Base-by-base conservation (phyloP, 2,329 filamentous ascomycete species). In the Fusarium setosum region DNA sequence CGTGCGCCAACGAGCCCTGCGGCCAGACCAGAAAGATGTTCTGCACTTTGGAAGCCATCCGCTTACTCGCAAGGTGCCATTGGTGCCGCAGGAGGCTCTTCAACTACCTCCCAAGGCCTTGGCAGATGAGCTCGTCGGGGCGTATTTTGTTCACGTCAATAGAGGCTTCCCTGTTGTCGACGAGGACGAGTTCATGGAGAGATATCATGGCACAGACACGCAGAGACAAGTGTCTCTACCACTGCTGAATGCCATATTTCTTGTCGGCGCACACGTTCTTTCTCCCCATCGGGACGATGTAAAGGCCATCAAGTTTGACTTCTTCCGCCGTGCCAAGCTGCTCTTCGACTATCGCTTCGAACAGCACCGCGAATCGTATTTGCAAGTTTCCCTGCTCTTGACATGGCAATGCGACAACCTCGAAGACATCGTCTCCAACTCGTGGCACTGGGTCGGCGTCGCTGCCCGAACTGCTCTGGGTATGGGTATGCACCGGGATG, bases 391-490 rank as follows among this genome's bases (percentile, higher is more conserved):
- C 3, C 73, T 87, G 20, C 77, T 87, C 2, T 67, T 87, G 51
- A 86, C 84, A 3, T 87, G 85, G 85, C 82, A 86, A 63, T 82
- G 83, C 2, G 83, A 87, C 47, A 80, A 82, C 13, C 82, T 84
- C 21, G 85, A 87, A 63, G 84, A 86, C 69, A 81, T 86, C 7
- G 76, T 83, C 5, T 82, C 83, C 35, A 86, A 87, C 64, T 80
- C 82, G 15, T 85, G 78, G 75, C 75, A 76, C 59, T 87, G 84
- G 84, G 77, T 86, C 7, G 85, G 85, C 3, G 77, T 84, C 4
- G 85, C 84, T 6, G 79, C 79, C 17, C 79, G 84, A 6, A 84
- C 82, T 31, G 84, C 84, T 3, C 80, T 83, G 1, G 84, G 84
- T 0, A 73, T 86, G 52, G 84, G 84, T n/a, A 85, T 87, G 82